A percentile compares a stretch with the other conserved stretches of the same genome.
These are phyloP conservation scores for Neurospora sp. DNA, from an alignment of 495 filamentous ascomycete genomes.

Conservation along the genomic window DNA sequence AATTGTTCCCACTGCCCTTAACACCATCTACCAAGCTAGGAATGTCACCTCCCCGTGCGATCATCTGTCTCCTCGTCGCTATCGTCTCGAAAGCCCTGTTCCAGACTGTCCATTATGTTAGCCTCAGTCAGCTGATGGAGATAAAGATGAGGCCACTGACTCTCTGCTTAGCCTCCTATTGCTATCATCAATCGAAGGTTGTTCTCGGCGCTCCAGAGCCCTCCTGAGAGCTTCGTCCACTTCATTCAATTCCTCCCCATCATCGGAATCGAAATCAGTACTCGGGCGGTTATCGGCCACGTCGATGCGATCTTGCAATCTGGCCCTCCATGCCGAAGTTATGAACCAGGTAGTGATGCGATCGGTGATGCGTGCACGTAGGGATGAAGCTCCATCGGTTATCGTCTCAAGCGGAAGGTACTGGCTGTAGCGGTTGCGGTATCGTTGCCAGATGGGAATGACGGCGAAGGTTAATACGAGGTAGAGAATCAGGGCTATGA, in stretches of 20 bases:
- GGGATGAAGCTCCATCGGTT: slow-evolving; percentile 47
- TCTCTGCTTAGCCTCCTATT: slow-evolving; percentile 65
- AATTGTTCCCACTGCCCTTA: not conserved
- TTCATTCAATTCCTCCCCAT: slow-evolving; percentile 51
- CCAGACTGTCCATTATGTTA: slow-evolving; percentile 21
- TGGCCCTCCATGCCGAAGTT: slow-evolving; percentile 44
- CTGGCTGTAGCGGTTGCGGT: slow-evolving; percentile 63
- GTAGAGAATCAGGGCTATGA: slow-evolving; percentile 69
- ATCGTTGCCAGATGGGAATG: slow-evolving; percentile 64
- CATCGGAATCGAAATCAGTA: slow-evolving; percentile 39
- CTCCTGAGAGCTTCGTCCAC: slow-evolving; percentile 63
- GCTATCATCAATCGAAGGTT: slow-evolving; percentile 32
- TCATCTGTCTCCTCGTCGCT: slow-evolving; percentile 18
- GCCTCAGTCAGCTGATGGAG: not conserved
- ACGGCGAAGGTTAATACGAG: slow-evolving; percentile 58
- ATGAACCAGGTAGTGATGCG: slow-evolving; percentile 44
- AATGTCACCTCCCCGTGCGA: not conserved
- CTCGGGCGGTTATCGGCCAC: slow-evolving; percentile 33
- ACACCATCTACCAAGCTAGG: slow-evolving; percentile 1
- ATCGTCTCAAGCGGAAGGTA: slow-evolving; percentile 60
- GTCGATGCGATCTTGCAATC: slow-evolving; percentile 22
- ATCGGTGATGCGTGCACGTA: slow-evolving; percentile 52
- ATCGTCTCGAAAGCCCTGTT: slow-evolving; percentile 30
- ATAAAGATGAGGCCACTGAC: slow-evolving; percentile 20
- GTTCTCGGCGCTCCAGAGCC: slow-evolving; percentile 41